phyloP scores from a whole-genome alignment of 2,329 filamentous ascomycete species.

The Penicillium capsulatum region DNA sequence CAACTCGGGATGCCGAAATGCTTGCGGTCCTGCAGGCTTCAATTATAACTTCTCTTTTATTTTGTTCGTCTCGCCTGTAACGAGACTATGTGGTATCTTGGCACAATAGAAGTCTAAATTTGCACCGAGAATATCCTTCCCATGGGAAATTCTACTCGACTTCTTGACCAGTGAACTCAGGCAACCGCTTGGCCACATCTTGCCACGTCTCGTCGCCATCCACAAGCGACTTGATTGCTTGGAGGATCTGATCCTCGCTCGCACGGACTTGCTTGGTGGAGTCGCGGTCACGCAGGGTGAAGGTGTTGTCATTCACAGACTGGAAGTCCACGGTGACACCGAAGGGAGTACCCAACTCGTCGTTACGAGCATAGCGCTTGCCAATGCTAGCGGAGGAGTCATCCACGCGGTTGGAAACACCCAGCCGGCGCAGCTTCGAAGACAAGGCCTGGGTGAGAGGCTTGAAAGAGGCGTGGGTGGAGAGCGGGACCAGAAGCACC shows the following conservation, averaged over 20 bases:
- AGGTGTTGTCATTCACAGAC: conserved; percentile 77
- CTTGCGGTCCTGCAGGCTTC: too few relatives aligned
- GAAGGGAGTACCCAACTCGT: conserved; percentile 90
- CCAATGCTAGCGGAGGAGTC: conserved; percentile 89
- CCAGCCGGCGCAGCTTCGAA: conserved; percentile 68
- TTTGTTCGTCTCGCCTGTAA: too few relatives aligned
- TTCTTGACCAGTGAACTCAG: conserved; percentile 76
- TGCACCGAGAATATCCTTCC: too few relatives aligned
- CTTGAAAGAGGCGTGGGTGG: conserved; percentile 72
- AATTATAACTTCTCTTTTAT: too few relatives aligned
- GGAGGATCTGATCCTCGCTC: conserved; percentile 71
- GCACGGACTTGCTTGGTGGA: conserved; percentile 86
- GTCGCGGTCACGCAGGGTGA: conserved; percentile 87
- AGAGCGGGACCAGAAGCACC: conserved; percentile 86
- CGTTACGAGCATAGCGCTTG: conserved; percentile 90
- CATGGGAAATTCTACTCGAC: conserved; percentile 49
- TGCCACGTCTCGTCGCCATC: conserved; percentile 62
- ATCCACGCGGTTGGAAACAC: conserved; percentile 80
- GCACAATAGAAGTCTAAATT: too few relatives aligned
- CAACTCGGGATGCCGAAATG: too few relatives aligned
- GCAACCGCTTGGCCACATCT: conserved; percentile 72
- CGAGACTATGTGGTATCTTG: too few relatives aligned
- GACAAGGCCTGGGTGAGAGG: conserved; percentile 71
- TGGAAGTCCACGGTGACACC: conserved; percentile 96
- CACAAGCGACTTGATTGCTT: conserved; percentile 63